A percentile compares a stretch with the other conserved stretches of the same genome.
Conservation (phyloP, 2,329 filamentous ascomycete species). For the Xylariaceae sp. region DNA sequence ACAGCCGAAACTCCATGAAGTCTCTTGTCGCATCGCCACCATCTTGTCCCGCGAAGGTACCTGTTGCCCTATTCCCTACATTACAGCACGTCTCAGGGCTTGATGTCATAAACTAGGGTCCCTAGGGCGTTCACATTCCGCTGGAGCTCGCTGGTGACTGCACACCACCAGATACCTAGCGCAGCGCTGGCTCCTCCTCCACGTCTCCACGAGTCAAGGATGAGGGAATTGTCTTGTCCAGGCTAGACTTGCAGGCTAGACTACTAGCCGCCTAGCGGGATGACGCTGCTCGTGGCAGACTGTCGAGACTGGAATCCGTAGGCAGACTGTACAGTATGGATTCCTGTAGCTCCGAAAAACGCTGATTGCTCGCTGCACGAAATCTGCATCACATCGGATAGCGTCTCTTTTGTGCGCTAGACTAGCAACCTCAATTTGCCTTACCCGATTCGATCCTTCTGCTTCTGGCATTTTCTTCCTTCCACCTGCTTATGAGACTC, state of each 20-base stretch:
- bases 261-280: neutral
- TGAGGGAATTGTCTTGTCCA: slow-evolving; percentile 8
- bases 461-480: neutral
- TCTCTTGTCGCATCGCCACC: neutral
- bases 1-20: neutral
- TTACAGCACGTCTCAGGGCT: neutral
- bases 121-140: neutral
- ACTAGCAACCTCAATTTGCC: neutral
- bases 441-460: neutral
- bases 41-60: neutral
- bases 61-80: neutral
- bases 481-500: neutral
- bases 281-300: slow-evolving; percentile 11
- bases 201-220: slow-evolving; percentile 15
- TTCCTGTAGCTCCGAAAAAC: slow-evolving; percentile 9
- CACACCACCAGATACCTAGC: neutral
- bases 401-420: slow-evolving; percentile 1
- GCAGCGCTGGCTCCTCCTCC: slow-evolving; percentile 2
- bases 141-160: too few species aligned
- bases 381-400: slow-evolving; percentile 18
- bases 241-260: neutral
- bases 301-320: neutral
- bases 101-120: too few species aligned
- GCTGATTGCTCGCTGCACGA: slow-evolving; percentile 13
- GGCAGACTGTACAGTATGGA: neutral